Base-by-base conservation (phyloP, 148 eudicot species). In the Amaranthus palmeri region DNA sequence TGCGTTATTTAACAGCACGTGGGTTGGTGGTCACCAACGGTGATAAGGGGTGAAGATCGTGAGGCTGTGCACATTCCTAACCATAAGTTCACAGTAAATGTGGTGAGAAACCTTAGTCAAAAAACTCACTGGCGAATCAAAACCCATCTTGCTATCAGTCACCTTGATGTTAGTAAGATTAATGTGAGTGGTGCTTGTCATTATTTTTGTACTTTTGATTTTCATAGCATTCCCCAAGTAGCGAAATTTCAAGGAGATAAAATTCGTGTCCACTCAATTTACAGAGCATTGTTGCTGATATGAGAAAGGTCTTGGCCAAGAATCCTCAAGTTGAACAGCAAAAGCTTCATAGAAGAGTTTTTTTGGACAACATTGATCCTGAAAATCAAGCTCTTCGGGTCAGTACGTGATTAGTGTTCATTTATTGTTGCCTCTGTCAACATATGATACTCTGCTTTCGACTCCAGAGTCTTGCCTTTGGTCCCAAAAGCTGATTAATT, bases 11-110 rank as follows among this genome's bases (percentile, higher is more conserved):
- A 72, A 69, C 84, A 93, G 98, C 98, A 86, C 77, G 92, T 93
- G 61, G 98, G 98, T 18, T 93, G 98, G 98, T 93, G 96, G 96
- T 90, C 98, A 60, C 98, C 98, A 53, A 93, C 98, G 54, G 81
- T 90, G 72, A 77, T 93, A 76, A 86, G 98, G 78, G 98, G 98
- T 45, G 98, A 93, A 72, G 93, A 93, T 70, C 92, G 98, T 78
- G 96, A 93, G 82, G 98, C 95, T 61, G 86, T 93, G 76, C 92
- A 93, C 83, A 88, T 93, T 70, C 98, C 98, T 47, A 93, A 90
- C 80, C 92, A 93, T 83, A 88, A 93, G 82, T 90, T 93, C 61
- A 93, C 98, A 0, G 84, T 93, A 78, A 93, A 88, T 75, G 90
- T 93, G 74, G 95, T 93, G 76, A 86, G 98, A 73, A 93, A 93